phyloP scores from a whole-genome alignment of 1,284 basidiomycete species.

The Wolfiporia cocos region DNA sequence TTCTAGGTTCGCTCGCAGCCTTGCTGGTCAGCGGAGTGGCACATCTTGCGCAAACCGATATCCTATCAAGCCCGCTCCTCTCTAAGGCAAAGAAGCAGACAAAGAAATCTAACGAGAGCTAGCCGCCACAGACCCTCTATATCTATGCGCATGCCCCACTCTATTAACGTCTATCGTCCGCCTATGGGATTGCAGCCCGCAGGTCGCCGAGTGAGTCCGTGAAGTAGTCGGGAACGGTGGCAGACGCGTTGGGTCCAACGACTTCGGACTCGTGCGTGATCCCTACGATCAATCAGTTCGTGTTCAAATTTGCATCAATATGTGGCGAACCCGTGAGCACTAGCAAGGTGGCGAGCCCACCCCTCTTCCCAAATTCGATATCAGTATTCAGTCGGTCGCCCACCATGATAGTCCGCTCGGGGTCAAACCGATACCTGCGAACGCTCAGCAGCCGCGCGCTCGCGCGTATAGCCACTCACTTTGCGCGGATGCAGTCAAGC shows the following conservation, averaged over 20 bases:
- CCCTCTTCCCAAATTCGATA: conserved; percentile 85
- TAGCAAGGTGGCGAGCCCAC: conserved; percentile 82
- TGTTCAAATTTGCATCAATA: not conserved
- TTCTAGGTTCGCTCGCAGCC: conserved; percentile 53
- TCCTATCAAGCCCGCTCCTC: conserved; percentile 6
- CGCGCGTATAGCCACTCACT: conserved; percentile 55
- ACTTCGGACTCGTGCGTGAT: conserved; percentile 71
- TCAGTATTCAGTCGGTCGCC: conserved; percentile 96
- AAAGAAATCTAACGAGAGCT: conserved; percentile 5
- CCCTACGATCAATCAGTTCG: conserved; percentile 36
- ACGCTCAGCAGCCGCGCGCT: too few relatives aligned
- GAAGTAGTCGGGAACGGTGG: conserved; percentile 76
- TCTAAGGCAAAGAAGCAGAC: conserved; percentile 4
- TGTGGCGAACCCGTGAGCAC: conserved; percentile 78
- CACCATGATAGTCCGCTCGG: conserved; percentile 85
- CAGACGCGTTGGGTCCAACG: conserved; percentile 61
- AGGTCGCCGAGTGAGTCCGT: conserved; percentile 79
- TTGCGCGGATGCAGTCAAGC: conserved; percentile 94
- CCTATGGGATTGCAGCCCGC: conserved; percentile 23
- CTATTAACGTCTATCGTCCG: conserved; percentile 1
- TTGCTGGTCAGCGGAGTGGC: conserved; percentile 41
- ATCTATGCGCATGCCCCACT: not conserved
- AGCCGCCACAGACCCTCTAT: conserved; percentile 1
- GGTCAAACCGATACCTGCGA: conserved; percentile 78
- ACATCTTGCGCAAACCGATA: conserved; percentile 36